phyloP scores from a whole-genome alignment of 495 filamentous ascomycete species.

The Penicillium nucicola region DNA sequence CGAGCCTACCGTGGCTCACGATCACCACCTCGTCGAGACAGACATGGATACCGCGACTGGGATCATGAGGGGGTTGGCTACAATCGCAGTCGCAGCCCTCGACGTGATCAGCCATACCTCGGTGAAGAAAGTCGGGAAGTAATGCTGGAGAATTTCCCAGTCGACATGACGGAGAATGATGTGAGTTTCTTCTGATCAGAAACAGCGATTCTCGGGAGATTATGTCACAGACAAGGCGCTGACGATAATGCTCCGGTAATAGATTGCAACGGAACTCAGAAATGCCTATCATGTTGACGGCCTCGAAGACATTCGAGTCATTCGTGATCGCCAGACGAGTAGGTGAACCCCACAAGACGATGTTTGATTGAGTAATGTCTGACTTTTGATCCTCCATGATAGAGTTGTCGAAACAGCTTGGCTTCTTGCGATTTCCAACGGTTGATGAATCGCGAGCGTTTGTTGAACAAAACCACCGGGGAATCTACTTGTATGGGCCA shows the following conservation, averaged over 20 bases:
- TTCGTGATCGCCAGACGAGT: conserved; percentile 67
- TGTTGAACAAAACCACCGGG: conserved; percentile 62
- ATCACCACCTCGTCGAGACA: conserved; percentile 37
- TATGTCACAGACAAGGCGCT: background rate
- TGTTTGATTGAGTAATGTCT: background rate
- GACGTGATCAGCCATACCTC: conserved; percentile 40
- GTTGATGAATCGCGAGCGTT: conserved; percentile 62
- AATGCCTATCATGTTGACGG: conserved; percentile 55
- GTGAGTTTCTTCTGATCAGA: conserved; percentile 25
- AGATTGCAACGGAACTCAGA: conserved; percentile 62
- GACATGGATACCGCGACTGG: conserved; percentile 50
- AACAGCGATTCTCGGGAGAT: background rate
- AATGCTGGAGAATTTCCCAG: conserved; percentile 59
- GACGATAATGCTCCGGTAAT: conserved; percentile 9
- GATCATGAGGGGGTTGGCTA: conserved; percentile 45
- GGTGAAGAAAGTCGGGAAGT: conserved; percentile 56
- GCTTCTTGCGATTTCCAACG: conserved; percentile 63
- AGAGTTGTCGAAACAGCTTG: conserved; percentile 63
- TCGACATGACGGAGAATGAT: conserved; percentile 61
- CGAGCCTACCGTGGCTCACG: conserved; percentile 34
- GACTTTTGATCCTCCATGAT: background rate
- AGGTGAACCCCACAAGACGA: conserved; percentile 10
- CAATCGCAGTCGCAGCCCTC: conserved; percentile 41
- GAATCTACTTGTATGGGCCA: conserved; percentile 54
- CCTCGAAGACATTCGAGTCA: conserved; percentile 62